Evolutionary conservation across 768 basidiomycete species (phyloP).

Genomic region (Crassisporium funariophilum): DNA sequence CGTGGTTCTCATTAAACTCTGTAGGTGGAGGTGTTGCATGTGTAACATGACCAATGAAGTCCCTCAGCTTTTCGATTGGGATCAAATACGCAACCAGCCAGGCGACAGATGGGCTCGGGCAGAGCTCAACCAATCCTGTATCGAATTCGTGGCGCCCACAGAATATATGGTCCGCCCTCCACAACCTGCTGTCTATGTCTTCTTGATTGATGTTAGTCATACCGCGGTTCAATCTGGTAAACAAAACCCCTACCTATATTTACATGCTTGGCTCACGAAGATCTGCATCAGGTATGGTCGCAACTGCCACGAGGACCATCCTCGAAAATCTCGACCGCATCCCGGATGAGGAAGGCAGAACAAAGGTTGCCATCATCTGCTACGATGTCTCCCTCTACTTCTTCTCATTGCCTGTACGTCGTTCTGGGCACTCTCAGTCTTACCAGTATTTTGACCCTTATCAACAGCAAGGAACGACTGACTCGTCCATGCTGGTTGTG

Average conservation of each 20-base stretch:
- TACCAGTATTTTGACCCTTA: neutral
- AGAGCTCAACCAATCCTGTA: slow-evolving; percentile 91
- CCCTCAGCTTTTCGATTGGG: slow-evolving; percentile 98
- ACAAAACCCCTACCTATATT: slow-evolving; percentile 15
- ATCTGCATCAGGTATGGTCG: slow-evolving; percentile 81
- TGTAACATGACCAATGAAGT: slow-evolving; percentile 98
- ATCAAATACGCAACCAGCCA: slow-evolving; percentile 89
- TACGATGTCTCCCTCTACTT: slow-evolving; percentile 94
- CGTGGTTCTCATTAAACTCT: neutral
- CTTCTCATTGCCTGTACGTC: slow-evolving; percentile 85
- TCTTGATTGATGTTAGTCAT: slow-evolving; percentile 96
- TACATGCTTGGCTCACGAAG: neutral
- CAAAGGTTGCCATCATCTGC: slow-evolving; percentile 90
- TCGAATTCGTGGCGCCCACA: slow-evolving; percentile 96
- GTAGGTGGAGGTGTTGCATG: slow-evolving; percentile 98
- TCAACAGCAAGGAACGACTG: slow-evolving; percentile 62
- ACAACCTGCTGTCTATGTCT: slow-evolving; percentile 95
- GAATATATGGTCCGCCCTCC: slow-evolving; percentile 99
- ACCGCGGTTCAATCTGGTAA: slow-evolving; percentile 85
- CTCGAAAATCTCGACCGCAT: slow-evolving; percentile 93
- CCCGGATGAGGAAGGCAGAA: slow-evolving; percentile 91
- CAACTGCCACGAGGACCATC: slow-evolving; percentile 95
- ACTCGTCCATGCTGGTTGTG: slow-evolving; percentile 95
- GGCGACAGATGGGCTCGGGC: slow-evolving; percentile 94
- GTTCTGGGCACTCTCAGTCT: slow-evolving; percentile 2